Base-by-base conservation (phyloP, 805 yeast genomes). In the Metschnikowia lochheadii region DNA sequence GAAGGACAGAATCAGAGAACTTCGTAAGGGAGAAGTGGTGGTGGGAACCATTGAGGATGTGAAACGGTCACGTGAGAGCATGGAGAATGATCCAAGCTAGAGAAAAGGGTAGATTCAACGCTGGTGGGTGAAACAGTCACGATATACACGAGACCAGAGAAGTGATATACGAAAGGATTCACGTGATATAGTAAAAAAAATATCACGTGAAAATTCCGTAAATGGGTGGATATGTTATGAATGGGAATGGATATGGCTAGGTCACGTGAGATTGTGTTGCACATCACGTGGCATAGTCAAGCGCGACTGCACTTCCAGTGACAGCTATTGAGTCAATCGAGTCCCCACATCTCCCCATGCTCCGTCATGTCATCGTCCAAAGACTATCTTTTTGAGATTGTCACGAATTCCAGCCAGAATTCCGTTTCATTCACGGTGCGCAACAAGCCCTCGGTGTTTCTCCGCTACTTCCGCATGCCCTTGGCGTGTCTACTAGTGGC, bases 1-100 rank as follows among this genome's bases (percentile, higher is more conserved):
- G 53, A 68, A 72, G 20, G 80, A 83, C 59, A 73, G 73, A 54
- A 60, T 78, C 54, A 73, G 78, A 64, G 70, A 82, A 68, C 74
- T 84, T 62, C 73, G 91, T 53, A 80, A 77, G 67, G 81, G 85
- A 56, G 94, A 87, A 63, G 80, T 78, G 51, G 88, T 87, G 54
- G 74, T 88, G 46, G 95, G 95, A 1, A 56, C 68, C 13, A 58
- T 71, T 44, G 72, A 64, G 36, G 70, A 64, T 40, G 61, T 65
- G 33, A 70, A 69, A 59, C 55, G 56, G 36, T 43, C 52, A 47
- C 56, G 56, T 39, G 56, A 55, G 46, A 56, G 48, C 44, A 44
- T 43, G 56, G 51, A 45, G 43, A 31, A 26, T 26, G 33, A 39
- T 13, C 26, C 43, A 15, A 35, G 26, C 34, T 18, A 15, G 11